phyloP scores from a whole-genome alignment of 768 basidiomycete species.

The Rhodosporidiobolus sp. region DNA sequence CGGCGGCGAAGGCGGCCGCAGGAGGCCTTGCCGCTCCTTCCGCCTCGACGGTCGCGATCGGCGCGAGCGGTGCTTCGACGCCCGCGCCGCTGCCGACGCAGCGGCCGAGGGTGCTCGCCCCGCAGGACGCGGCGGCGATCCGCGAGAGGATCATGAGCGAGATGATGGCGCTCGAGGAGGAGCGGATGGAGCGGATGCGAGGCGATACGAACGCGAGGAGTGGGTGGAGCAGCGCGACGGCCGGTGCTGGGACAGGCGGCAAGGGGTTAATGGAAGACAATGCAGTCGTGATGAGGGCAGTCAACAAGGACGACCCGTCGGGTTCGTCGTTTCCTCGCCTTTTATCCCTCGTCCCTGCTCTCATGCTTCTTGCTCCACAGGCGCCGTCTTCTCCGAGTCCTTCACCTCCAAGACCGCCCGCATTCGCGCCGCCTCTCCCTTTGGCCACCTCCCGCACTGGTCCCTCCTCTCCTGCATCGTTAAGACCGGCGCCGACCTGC shows the following conservation, averaged over 20 bases:
- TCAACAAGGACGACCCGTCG: conserved; percentile 92
- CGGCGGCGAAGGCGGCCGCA: conserved; percentile 8
- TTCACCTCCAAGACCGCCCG: conserved; percentile 94
- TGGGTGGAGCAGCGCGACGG: conserved; percentile 17
- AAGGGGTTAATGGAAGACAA: conserved; percentile 58
- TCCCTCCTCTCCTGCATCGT: conserved; percentile 85
- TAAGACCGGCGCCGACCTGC: conserved; percentile 92
- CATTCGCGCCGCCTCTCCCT: conserved; percentile 88
- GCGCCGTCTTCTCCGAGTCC: conserved; percentile 90
- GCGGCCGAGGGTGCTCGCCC: conserved; percentile 56
- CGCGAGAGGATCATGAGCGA: conserved; percentile 96
- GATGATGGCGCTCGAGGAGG: conserved; percentile 94
- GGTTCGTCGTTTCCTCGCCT: conserved; percentile 49
- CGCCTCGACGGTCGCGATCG: conserved; percentile 6
- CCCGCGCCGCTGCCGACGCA: conserved; percentile 20
- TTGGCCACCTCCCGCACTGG: conserved; percentile 82
- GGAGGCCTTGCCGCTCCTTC: conserved; percentile 21
- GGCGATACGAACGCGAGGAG: conserved; percentile 20
- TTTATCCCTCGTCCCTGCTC: not conserved
- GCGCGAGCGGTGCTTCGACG: not conserved
- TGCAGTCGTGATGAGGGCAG: conserved; percentile 82
- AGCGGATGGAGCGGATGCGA: conserved; percentile 73
- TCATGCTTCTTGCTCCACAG: conserved; percentile 37
- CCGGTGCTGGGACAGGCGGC: conserved; percentile 10
- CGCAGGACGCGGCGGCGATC: conserved; percentile 81